phyloP scores from a whole-genome alignment of 768 basidiomycete species.

The Suillus clintonianus region DNA sequence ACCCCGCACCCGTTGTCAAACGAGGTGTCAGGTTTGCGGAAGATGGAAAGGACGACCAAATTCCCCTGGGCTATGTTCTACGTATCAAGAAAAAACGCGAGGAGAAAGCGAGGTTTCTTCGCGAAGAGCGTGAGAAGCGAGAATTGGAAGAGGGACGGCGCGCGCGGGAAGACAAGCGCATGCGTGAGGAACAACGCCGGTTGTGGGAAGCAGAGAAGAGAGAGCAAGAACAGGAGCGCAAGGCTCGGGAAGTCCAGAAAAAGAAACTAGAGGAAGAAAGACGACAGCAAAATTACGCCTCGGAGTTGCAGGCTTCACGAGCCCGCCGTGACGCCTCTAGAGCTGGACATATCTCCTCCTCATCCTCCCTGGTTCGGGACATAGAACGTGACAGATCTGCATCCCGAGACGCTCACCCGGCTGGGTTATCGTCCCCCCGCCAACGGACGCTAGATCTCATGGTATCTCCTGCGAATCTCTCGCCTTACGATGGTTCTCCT shows the following conservation, averaged over 20 bases:
- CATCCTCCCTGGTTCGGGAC: conserved; percentile 19
- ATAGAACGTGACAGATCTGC: conserved; percentile 36
- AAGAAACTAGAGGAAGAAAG: conserved; percentile 52
- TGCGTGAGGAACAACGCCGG: conserved; percentile 44
- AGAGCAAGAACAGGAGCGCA: conserved; percentile 53
- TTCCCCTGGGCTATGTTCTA: conserved; percentile 70
- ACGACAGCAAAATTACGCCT: conserved; percentile 52
- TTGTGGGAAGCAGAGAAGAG: conserved; percentile 47
- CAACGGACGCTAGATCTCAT: conserved; percentile 49
- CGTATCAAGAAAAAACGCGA: conserved; percentile 73
- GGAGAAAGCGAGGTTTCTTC: conserved; percentile 69
- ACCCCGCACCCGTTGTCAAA: conserved; percentile 22
- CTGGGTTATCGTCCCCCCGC: conserved; percentile 36
- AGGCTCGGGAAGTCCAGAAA: conserved; percentile 34
- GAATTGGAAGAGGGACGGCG: conserved; percentile 45
- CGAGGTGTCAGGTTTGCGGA: conserved; percentile 69
- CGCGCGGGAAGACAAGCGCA: conserved; percentile 45
- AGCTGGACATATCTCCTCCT: conserved; percentile 39
- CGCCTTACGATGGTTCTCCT: conserved; percentile 48
- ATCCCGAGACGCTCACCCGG: conserved; percentile 32
- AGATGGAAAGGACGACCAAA: conserved; percentile 61
- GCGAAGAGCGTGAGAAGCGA: conserved; percentile 57
- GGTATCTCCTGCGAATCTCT: conserved; percentile 32
- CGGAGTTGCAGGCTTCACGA: conserved; percentile 64
- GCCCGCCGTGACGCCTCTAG: conserved; percentile 59